phyloP scores from a whole-genome alignment of 1,139 yeast species.

The Protomyces gravidus region DNA sequence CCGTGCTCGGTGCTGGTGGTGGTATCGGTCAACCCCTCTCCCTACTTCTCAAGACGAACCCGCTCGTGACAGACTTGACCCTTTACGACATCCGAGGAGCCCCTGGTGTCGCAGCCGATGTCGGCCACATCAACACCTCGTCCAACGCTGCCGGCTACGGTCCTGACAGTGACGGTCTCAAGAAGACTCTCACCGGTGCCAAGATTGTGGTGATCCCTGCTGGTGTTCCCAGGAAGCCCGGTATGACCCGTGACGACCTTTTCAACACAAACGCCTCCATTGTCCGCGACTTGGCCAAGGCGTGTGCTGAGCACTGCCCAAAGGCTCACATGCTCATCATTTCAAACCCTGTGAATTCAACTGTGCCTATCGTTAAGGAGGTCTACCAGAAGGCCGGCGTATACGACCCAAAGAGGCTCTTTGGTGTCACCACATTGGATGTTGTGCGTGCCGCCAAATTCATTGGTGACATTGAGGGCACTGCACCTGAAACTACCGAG shows the following conservation, averaged over 20 bases:
- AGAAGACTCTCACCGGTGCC: conserved; percentile 68
- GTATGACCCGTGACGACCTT: conserved; percentile 62
- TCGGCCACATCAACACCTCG: conserved; percentile 53
- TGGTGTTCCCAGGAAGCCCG: conserved; percentile 88
- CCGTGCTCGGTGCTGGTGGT: conserved; percentile 45
- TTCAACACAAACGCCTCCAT: conserved; percentile 97
- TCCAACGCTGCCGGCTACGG: conserved; percentile 63
- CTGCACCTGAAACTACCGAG: conserved; percentile 48
- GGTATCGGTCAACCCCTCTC: conserved; percentile 99
- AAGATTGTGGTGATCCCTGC: conserved; percentile 95
- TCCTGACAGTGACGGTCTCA: conserved; percentile 76
- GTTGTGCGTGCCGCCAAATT: conserved; percentile 91
- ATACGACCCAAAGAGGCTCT: conserved; percentile 84
- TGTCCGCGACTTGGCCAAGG: conserved; percentile 85
- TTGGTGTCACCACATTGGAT: conserved; percentile 97
- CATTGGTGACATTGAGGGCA: conserved; percentile 64
- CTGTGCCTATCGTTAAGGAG: conserved; percentile 97
- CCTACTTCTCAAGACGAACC: conserved; percentile 78
- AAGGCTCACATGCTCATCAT: conserved; percentile 82
- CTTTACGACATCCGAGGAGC: conserved; percentile 91
- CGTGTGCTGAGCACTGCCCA: conserved; percentile 81
- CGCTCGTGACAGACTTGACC: conserved; percentile 75
- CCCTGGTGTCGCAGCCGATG: conserved; percentile 94
- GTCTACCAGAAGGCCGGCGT: conserved; percentile 80
- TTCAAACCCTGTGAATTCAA: conserved; percentile 97